Base-by-base conservation (phyloP, 805 yeast species). In the Maudiozyma serrabonitensis region DNA sequence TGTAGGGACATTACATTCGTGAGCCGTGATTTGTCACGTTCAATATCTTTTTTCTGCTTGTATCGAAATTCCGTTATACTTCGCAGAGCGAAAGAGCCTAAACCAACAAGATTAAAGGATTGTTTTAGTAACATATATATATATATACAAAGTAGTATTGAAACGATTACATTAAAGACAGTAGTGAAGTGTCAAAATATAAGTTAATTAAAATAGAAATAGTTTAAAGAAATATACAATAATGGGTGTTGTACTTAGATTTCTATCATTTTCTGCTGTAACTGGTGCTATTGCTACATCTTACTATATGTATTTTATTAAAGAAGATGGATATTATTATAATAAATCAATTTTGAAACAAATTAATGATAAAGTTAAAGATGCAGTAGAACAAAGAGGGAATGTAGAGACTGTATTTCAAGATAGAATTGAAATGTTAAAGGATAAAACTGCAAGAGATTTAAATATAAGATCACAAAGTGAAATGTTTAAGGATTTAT, bases 401-500 rank as follows among this genome's bases (percentile, higher is more conserved):
- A 55, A 54, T 23, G 50, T 58, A 2, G 45, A 45, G 9, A 51
- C 34, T 5, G 45, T 46, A 16, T 51, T 51, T 37, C 28, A 51
- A 21, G 41, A 51, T 9, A 48, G 34, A 6, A 35, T 19, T 3
- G 48, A 39, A 5, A 32, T 37, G 41, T 28, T 52, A 9, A 41
- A 37, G 41, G 48, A 47, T 39, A 43, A 39, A 19, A 26, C 40
- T 8, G 21, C 52, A 7, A 40, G 41, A 38, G 52, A 51, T 12
- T 50, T 61, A 13, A 50, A 51, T 6, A 48, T 40, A 18, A 53
- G 64, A 44, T 61, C 65, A 11, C 46, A 55, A 46, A 45, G 48
- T 11, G 66, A 62, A 49, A 59, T 59, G n/a, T 53, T 59, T 53
- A 63, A 63, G 40, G 67, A 63, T 45, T 31, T 63, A 12, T 63